These are phyloP conservation scores for Candida nemodendra DNA, from an alignment of 805 yeast genomes.

Conservation along the genomic window DNA sequence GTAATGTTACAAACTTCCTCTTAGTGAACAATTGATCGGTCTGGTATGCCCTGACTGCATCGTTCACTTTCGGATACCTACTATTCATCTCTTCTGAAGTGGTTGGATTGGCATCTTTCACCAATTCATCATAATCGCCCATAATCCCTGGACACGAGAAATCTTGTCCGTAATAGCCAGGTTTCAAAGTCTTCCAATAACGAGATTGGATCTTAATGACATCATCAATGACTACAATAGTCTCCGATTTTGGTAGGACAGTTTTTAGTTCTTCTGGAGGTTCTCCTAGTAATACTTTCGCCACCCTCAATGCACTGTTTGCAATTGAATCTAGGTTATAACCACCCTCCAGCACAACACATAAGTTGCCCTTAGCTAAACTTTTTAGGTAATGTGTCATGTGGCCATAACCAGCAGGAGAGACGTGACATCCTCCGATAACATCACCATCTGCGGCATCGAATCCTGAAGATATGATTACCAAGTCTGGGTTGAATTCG, in stretches of 20 bases:
- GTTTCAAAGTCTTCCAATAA: conserved; percentile 83
- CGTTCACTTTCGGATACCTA: conserved; percentile 56
- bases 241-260: conserved; percentile 67
- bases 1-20: conserved; percentile 64
- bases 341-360: conserved; percentile 95
- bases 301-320: conserved; percentile 85
- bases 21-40: conserved; percentile 51
- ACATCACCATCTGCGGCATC: conserved; percentile 99
- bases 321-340: conserved; percentile 91
- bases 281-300: conserved; percentile 89
- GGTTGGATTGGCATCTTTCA: conserved; percentile 41
- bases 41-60: conserved; percentile 75
- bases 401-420: conserved; percentile 94
- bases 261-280: conserved; percentile 81
- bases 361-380: conserved; percentile 82
- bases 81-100: conserved; percentile 36
- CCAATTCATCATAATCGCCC: conserved; percentile 34
- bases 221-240: conserved; percentile 76
- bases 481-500: conserved; percentile 91
- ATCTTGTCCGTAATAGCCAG: conserved; percentile 50
- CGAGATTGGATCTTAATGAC: conserved; percentile 78
- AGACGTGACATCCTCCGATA: conserved; percentile 92
- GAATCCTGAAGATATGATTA: conserved; percentile 91
- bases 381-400: conserved; percentile 92
- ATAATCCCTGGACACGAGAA: conserved; percentile 29